phyloP scores from a whole-genome alignment of 2,329 filamentous ascomycete genomes.

The Xylaria sp. region DNA sequence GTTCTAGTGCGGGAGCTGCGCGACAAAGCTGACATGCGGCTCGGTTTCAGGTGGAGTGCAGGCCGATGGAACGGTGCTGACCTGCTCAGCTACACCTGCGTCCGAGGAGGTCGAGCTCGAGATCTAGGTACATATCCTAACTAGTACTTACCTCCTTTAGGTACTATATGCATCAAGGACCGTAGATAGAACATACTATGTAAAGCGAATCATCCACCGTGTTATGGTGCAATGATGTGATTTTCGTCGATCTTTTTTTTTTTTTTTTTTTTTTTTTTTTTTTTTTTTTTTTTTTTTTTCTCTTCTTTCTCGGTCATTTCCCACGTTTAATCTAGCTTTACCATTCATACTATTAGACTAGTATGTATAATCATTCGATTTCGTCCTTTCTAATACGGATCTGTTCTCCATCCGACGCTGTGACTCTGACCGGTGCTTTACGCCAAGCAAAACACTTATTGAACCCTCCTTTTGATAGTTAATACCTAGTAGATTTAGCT shows the following conservation, averaged over 20 bases:
- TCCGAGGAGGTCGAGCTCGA: slow-evolving; percentile 39
- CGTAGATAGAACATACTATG: too few species aligned
- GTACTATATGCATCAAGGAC: too few species aligned
- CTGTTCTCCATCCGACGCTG: not conserved
- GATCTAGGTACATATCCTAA: slow-evolving; percentile 21
- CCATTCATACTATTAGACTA: too few species aligned
- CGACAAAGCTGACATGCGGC: slow-evolving; percentile 39
- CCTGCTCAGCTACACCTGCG: slow-evolving; percentile 41
- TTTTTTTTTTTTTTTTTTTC: not conserved
- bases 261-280: not conserved
- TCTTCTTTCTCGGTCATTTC: too few species aligned
- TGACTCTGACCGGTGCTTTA: not conserved
- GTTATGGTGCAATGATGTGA: not conserved
- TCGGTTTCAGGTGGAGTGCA: slow-evolving; percentile 42
- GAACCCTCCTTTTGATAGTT: too few species aligned
- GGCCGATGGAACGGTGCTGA: slow-evolving; percentile 41
- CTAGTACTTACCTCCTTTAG: too few species aligned
- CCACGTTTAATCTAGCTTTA: not conserved
- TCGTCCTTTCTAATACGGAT: not conserved
- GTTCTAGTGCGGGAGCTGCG: slow-evolving; percentile 45
- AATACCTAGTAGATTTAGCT: not conserved
- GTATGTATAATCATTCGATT: not conserved
- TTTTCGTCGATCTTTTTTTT: not conserved
- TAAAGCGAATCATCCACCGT: too few species aligned
- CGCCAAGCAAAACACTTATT: not conserved